These are phyloP conservation scores for Osmozyma mogii DNA, from an alignment of 805 yeast genomes.

Conservation along the genomic window DNA sequence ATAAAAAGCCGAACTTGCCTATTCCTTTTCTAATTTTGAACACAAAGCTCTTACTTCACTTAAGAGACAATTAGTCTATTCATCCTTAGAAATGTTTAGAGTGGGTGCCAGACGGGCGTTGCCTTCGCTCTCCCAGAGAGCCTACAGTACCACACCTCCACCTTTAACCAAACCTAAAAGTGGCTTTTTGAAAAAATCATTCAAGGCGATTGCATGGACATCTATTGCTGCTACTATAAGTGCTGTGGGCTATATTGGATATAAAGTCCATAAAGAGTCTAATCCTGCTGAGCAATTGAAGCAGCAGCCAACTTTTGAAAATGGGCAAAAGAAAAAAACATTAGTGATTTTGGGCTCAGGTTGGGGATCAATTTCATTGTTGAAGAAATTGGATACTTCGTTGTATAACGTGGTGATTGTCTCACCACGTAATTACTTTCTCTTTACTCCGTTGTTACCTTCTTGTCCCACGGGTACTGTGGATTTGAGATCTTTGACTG, in stretches of 20 bases:
- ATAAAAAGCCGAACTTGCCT: too few species aligned
- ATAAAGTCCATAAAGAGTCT: constrained; percentile 54
- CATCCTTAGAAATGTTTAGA: too few species aligned
- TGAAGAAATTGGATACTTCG: constrained; percentile 79
- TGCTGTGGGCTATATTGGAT: constrained; percentile 42
- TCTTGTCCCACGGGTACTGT: constrained; percentile 93
- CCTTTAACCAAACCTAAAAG: too few species aligned
- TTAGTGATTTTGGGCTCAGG: constrained; percentile 82
- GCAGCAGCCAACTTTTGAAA: constrained; percentile 47
- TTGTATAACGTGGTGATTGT: constrained; percentile 83
- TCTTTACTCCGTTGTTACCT: constrained; percentile 93
- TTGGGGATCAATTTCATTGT: constrained; percentile 86
- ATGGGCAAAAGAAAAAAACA: constrained; percentile 62
- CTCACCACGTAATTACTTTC: constrained; percentile 91
- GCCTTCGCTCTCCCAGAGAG: too few species aligned
- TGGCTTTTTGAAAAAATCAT: too few species aligned
- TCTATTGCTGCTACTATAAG: constrained; percentile 50
- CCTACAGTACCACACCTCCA: too few species aligned
- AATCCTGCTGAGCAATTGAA: constrained; percentile 54
- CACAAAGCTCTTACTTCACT: too few species aligned
- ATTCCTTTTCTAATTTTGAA: too few species aligned
- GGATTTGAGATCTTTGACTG: constrained; percentile 84
- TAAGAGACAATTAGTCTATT: too few species aligned
- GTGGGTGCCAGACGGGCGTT: too few species aligned
- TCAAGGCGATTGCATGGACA: too few species aligned